Conservation (phyloP, 1,139 yeast species). For the Geotrichum reessii region DNA sequence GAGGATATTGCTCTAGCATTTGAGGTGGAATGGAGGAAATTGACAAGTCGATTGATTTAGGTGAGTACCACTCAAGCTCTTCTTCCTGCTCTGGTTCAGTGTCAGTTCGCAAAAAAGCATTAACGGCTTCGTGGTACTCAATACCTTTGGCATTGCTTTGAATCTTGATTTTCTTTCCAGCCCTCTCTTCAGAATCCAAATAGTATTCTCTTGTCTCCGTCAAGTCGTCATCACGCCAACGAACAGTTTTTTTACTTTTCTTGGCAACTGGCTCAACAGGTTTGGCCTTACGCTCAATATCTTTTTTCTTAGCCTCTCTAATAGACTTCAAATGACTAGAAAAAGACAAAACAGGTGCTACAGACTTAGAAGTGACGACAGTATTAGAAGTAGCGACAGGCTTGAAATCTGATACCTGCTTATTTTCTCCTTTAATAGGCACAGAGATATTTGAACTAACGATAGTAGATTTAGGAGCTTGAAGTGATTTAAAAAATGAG, state of each 20-base stretch:
- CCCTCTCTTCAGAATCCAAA: conserved; percentile 40
- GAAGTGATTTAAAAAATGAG: conserved; percentile 25
- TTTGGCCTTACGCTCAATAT: conserved; percentile 5
- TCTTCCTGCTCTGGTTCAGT: conserved; percentile 27
- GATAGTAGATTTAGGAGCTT: conserved; percentile 14
- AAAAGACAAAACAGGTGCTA: conserved; percentile 20
- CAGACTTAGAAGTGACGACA: conserved; percentile 11
- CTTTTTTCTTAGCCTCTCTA: conserved; percentile 18
- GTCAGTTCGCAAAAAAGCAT: conserved; percentile 20
- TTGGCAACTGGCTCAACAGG: conserved; percentile 9
- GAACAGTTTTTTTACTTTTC: conserved; percentile 33
- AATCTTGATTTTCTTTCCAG: conserved; percentile 32
- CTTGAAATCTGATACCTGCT: background rate
- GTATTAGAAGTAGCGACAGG: conserved; percentile 10
- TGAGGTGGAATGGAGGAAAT: conserved; percentile 14
- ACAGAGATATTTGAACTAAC: background rate
- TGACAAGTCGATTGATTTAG: conserved; percentile 27
- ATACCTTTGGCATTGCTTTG: conserved; percentile 12
- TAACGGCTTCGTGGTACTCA: conserved; percentile 34
- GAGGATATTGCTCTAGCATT: conserved; percentile 23
- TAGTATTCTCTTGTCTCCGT: conserved; percentile 43
- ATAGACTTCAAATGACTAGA: conserved; percentile 21
- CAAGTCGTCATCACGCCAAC: conserved; percentile 37
- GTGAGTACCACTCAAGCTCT: conserved; percentile 33
- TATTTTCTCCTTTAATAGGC: background rate